Base-by-base conservation (phyloP, 2,329 filamentous ascomycete species). In the Trichoderma aggressivum region DNA sequence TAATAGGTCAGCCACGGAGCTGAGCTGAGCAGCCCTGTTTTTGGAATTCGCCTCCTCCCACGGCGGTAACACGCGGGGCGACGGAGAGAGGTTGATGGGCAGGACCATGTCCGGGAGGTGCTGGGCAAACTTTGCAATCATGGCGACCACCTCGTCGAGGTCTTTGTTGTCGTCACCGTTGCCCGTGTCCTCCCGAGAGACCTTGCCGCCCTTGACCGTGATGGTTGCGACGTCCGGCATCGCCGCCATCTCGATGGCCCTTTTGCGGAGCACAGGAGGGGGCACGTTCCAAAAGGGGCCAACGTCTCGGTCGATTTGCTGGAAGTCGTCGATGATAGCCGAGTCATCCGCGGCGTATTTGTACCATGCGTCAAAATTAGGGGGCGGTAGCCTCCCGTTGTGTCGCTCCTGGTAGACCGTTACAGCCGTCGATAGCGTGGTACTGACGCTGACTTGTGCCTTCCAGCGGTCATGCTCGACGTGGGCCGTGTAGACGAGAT, bases 361-460 rank as follows among this genome's bases (percentile, higher is more conserved):
- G 78, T 91, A 97, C 94, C 94, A 97, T 74, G 90, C 89, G 76
- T 94, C 92, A 76, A 97, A 97, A 71, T 92, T 88, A 1, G 91
- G 92, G 12, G 94, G 94, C 18, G 94, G 94, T 32, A 89, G 83
- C 72, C 93, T 88, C 16, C 89, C 88, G 75, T 92, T 75, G 71
- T 89, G 83, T 6, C 84, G 82, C 61, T 86, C 83, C 61, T 82
- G 81, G 75, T 89, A 89, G 69, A 86, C 82, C 5, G 78, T 76
- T 5, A 84, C 82, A 0, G 86, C 87, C 10, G 84, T 79, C 1
- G 79, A 79, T 3, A 88, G 77, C 14, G 81, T 86, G 12, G 80
- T 80, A 75, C 86, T 88, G 16, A 82, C 81, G 2, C 80, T 81
- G 1, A 84, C 86, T 61, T 83, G 78, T 8, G 82, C 77, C 8